These are phyloP conservation scores for Cordyceps militaris DNA, from an alignment of 2,329 filamentous ascomycete genomes.

Conservation along the genomic window DNA sequence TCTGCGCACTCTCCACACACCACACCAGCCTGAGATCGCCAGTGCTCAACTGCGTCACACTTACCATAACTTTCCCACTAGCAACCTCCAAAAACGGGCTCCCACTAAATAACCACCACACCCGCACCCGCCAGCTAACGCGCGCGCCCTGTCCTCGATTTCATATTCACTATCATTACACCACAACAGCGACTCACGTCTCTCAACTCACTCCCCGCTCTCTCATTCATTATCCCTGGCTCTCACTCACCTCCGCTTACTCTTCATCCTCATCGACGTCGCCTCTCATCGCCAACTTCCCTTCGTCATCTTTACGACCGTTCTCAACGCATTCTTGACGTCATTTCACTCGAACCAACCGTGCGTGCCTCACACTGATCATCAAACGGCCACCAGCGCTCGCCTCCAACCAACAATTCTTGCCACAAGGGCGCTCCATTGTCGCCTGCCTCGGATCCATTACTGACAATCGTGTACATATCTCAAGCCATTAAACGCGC, in stretches of 20 bases:
- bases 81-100: slow-evolving; percentile 3
- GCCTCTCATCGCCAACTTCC: background rate
- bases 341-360: background rate
- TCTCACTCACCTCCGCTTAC: background rate
- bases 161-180: background rate
- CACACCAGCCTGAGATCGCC: slow-evolving; percentile 8
- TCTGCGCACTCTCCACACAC: slow-evolving; percentile 6
- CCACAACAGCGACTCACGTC: background rate
- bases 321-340: background rate
- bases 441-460: background rate
- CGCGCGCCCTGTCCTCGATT: background rate
- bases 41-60: slow-evolving; percentile 13
- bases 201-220: background rate
- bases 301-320: background rate
- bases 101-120: background rate
- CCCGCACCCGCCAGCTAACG: background rate
- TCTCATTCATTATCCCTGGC: background rate
- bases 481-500: background rate
- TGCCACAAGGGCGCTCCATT: background rate
- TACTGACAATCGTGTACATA: background rate
- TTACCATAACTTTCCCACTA: slow-evolving; percentile 6
- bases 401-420: background rate
- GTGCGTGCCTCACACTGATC: background rate
- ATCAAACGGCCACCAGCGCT: background rate
- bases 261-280: background rate